Base-by-base conservation (phyloP, 2,329 filamentous ascomycete genomes). In the Clonostachys solani region DNA sequence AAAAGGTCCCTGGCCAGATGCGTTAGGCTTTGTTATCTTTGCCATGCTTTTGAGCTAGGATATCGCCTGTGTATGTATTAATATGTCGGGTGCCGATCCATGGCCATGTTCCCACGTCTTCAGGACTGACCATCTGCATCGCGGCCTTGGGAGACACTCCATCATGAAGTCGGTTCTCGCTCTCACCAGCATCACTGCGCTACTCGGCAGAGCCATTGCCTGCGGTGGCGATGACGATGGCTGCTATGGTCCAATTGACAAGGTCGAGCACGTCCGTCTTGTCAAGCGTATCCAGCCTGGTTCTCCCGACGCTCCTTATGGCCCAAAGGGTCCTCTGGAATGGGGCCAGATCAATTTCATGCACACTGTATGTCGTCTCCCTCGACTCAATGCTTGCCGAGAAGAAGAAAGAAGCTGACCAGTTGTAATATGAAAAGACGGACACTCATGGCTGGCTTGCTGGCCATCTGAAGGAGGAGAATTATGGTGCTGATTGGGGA, bases 401-500 rank as follows among this genome's bases (percentile, higher is more conserved):
- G 37, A 40, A n/a, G 37, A 40, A n/a, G 15, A 8, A 17, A 40
- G 37, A n/a, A 40, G n/a, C 17, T n/a, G n/a, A n/a, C 15, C n/a
- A 40, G 33, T 29, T 13, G 19, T 38, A 15, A 8, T 29, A n/a
- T 36, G 37, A 17, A 45, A 41, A 68, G 67, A 82, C 78, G 4
- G 80, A 84, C 51, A 81, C 78, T 1, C 79, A 83, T 56, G 78
- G 78, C 17, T 81, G 80, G 80, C 67, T 83, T 16, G 75, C 79
- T 54, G 77, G 78, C 5, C 77, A 83, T 56, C 59, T 84, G 51
- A 81, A 83, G 54, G 78, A 84, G 62, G 67, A 72, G 54, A 83
- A 82, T 56, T 84, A 83, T 50, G 80, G 81, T 38, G 81, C 80
- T 3, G 82, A 86, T 56, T 85, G 81, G 79, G 82, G 82, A 19